Conservation (phyloP, 2,329 filamentous ascomycete species). For the Pseudogymnoascus pannorum region DNA sequence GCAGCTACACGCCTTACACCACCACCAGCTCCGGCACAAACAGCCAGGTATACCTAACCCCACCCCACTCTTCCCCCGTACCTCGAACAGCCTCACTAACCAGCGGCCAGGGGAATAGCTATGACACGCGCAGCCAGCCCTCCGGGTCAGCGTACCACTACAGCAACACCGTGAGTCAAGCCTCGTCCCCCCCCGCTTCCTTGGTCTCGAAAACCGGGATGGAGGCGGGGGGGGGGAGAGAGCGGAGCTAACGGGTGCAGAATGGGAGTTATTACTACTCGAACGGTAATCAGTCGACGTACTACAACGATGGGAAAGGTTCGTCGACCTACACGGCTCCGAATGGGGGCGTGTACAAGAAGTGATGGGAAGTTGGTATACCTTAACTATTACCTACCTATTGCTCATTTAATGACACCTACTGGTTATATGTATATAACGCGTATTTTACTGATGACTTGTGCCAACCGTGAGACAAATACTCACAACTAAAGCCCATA, state of each 20-base stretch:
- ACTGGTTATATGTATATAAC: no score
- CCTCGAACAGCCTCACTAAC: neutral
- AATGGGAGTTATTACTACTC: constrained; percentile 68
- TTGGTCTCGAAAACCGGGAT: neutral
- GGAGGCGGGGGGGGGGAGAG: neutral
- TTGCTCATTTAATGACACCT: no score
- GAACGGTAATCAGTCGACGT: constrained; percentile 61
- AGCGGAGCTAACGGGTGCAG: constrained; percentile 26
- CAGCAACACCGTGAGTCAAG: constrained; percentile 48
- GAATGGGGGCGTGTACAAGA: constrained; percentile 32
- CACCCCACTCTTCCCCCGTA: neutral
- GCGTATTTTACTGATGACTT: no score
- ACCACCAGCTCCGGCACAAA: constrained; percentile 47
- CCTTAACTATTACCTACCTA: no score
- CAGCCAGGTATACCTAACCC: constrained; percentile 48
- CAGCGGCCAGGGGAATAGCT: constrained; percentile 56
- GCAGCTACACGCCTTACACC: constrained; percentile 29
- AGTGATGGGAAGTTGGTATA: no score
- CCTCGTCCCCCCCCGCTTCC: constrained; percentile 1
- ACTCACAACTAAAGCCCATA: neutral
- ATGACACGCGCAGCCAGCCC: constrained; percentile 54
- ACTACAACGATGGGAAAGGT: constrained; percentile 56
- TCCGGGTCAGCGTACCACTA: constrained; percentile 57
- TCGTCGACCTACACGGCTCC: constrained; percentile 54
- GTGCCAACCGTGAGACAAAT: neutral